Evolutionary conservation across 1,139 yeast genomes (phyloP).

Genomic region (Candida mesenterica): DNA sequence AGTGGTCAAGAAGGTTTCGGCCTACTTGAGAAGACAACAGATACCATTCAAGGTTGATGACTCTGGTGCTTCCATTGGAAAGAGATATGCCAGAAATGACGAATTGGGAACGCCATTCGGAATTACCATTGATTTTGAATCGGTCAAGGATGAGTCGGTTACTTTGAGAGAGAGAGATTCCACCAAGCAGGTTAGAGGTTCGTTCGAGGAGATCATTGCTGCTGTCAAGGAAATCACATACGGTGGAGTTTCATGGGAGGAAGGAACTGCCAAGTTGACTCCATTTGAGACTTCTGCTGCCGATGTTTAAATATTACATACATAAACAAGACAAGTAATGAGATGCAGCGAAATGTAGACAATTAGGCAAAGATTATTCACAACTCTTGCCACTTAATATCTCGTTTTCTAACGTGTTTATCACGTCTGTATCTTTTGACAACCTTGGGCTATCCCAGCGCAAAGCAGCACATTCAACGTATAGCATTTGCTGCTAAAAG

Average conservation of each 20-base stretch:
- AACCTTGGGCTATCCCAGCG: too few species aligned
- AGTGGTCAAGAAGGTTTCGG: slow-evolving; percentile 65
- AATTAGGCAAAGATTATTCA: too few species aligned
- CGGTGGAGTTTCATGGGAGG: slow-evolving; percentile 74
- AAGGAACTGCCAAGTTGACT: slow-evolving; percentile 70
- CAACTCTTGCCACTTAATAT: too few species aligned
- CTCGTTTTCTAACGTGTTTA: too few species aligned
- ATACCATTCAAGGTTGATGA: slow-evolving; percentile 96
- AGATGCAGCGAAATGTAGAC: too few species aligned
- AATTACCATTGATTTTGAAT: slow-evolving; percentile 94
- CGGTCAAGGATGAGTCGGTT: slow-evolving; percentile 83
- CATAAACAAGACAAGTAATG: too few species aligned
- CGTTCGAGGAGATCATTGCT: slow-evolving; percentile 68
- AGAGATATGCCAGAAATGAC: slow-evolving; percentile 98
- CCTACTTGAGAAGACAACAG: slow-evolving; percentile 71
- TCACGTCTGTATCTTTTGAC: too few species aligned
- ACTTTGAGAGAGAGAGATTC: slow-evolving; percentile 98
- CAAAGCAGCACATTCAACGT: too few species aligned
- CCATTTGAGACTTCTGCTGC: slow-evolving; percentile 57
- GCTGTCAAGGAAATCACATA: slow-evolving; percentile 80
- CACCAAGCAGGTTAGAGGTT: slow-evolving; percentile 95
- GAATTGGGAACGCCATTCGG: slow-evolving; percentile 99
- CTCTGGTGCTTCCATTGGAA: slow-evolving; percentile 96
- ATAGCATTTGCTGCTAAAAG: too few species aligned
- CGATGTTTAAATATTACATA: slow-evolving; percentile 27